A percentile compares a stretch with the other conserved stretches of the same genome.
Evolutionary conservation across 441 rosid species (phyloP).

Genomic region (Corymbia citriodora): DNA sequence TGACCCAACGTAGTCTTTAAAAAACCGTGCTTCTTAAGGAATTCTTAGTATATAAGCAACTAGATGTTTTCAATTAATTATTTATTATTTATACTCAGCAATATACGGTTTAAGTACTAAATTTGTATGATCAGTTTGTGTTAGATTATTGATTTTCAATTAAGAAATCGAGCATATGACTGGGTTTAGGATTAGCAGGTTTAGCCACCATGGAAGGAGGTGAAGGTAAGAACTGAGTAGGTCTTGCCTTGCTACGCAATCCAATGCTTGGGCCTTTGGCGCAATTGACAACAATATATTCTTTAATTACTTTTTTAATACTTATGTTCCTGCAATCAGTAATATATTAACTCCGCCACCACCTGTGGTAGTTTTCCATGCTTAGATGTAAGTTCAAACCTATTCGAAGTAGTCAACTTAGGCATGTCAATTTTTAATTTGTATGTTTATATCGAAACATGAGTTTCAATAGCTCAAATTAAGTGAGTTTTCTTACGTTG

Average conservation of each 20-base stretch:
- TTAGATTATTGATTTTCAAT: not conserved
- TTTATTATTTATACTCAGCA: not conserved
- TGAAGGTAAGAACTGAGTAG: not conserved
- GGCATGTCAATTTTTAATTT: not conserved
- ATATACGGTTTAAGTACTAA: not conserved
- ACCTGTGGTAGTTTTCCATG: not conserved
- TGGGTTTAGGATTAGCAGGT: not conserved
- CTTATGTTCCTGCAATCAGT: not conserved
- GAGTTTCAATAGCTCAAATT: not conserved
- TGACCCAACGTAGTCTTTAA: not conserved
- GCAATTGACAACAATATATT: not conserved
- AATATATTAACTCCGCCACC: not conserved
- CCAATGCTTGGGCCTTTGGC: not conserved
- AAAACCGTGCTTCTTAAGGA: not conserved
- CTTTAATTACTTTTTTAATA: not conserved
- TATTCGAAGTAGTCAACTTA: too few species aligned
- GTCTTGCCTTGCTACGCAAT: not conserved
- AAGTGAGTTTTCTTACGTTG: not conserved
- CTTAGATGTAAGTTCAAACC: not conserved
- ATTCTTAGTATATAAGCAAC: not conserved
- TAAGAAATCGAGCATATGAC: not conserved
- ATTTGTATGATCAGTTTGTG: too few species aligned
- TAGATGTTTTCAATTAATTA: too few species aligned
- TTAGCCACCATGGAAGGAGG: not conserved
- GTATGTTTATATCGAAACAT: not conserved